These are phyloP conservation scores for Colletotrichum liriopes DNA, from an alignment of 2,329 filamentous ascomycete genomes.

Conservation along the genomic window DNA sequence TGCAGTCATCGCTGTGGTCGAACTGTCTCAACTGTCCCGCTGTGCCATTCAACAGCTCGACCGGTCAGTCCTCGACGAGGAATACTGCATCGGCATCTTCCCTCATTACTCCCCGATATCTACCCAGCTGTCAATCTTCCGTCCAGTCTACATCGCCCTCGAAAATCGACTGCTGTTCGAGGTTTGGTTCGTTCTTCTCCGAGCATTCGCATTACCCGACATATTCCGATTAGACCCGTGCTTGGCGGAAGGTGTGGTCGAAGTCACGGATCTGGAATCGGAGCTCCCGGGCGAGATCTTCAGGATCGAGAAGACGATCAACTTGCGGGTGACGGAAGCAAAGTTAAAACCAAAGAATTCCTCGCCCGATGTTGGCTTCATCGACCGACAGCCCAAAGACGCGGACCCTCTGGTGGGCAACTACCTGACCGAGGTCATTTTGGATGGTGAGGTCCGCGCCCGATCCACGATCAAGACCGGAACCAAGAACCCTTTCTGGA, in stretches of 20 bases:
- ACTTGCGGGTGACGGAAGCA: conserved; percentile 73
- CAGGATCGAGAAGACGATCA: conserved; percentile 74
- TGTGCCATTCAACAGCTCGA: conserved; percentile 93
- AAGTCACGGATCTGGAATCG: conserved; percentile 56
- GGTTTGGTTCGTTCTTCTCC: conserved; percentile 94
- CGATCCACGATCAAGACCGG: conserved; percentile 81
- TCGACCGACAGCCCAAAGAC: conserved; percentile 54
- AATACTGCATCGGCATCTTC: conserved; percentile 95
- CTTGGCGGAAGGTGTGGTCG: conserved; percentile 58
- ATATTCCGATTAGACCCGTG: conserved; percentile 78
- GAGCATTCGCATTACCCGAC: conserved; percentile 93
- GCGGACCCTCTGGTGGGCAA: conserved; percentile 72
- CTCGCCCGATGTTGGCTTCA: conserved; percentile 37
- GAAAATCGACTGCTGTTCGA: conserved; percentile 94
- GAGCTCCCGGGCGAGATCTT: conserved; percentile 68
- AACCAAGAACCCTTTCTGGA: conserved; percentile 85
- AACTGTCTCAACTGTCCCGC: conserved; percentile 89
- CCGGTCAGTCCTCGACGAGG: conserved; percentile 90
- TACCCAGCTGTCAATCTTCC: conserved; percentile 81
- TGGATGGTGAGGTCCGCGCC: conserved; percentile 85
- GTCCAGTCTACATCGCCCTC: conserved; percentile 91
- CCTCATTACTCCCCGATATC: conserved; percentile 88
- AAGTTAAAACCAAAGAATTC: conserved; percentile 65
- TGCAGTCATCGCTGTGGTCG: conserved; percentile 84
- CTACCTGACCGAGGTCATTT: conserved; percentile 83